Conservation (phyloP, 768 basidiomycete species). For the Boletus fagicola region DNA sequence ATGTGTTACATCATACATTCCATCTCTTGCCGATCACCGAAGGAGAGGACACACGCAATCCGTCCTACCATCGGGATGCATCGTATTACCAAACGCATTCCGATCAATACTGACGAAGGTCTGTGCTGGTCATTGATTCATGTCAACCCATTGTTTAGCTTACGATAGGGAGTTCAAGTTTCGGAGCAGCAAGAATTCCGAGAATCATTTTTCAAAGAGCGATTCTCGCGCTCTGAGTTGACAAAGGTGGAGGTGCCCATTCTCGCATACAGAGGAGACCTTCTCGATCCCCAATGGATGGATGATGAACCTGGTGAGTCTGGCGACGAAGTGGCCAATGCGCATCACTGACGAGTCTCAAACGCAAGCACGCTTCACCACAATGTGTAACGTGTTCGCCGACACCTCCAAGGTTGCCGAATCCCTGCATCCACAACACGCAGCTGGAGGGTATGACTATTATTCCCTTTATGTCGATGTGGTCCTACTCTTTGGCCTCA, state of each 20-base stretch:
- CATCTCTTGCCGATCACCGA: slow-evolving; percentile 35
- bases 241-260: neutral
- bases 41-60: slow-evolving; percentile 26
- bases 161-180: slow-evolving; percentile 14
- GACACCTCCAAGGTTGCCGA: slow-evolving; percentile 7
- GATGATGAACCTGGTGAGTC: slow-evolving; percentile 16
- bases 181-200: slow-evolving; percentile 24
- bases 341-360: neutral
- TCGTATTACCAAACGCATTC: slow-evolving; percentile 35
- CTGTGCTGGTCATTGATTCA: neutral
- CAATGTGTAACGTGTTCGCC: slow-evolving; percentile 13
- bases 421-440: neutral
- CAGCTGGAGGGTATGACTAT: neutral
- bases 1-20: slow-evolving; percentile 30
- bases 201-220: slow-evolving; percentile 2
- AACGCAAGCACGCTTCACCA: slow-evolving; percentile 4
- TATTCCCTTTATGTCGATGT: slow-evolving; percentile 31
- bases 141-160: neutral
- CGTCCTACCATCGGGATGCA: slow-evolving; percentile 25
- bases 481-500: slow-evolving; percentile 41
- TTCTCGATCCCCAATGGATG: slow-evolving; percentile 8
- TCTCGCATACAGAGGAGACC: slow-evolving; percentile 19
- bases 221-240: neutral
- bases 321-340: neutral
- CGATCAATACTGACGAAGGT: slow-evolving; percentile 37